Percentiles rank a stretch among this genome's conserved stretches.
These are phyloP conservation scores for Yarrowia sp. DNA, from an alignment of 805 yeast species.

Conservation along the genomic window DNA sequence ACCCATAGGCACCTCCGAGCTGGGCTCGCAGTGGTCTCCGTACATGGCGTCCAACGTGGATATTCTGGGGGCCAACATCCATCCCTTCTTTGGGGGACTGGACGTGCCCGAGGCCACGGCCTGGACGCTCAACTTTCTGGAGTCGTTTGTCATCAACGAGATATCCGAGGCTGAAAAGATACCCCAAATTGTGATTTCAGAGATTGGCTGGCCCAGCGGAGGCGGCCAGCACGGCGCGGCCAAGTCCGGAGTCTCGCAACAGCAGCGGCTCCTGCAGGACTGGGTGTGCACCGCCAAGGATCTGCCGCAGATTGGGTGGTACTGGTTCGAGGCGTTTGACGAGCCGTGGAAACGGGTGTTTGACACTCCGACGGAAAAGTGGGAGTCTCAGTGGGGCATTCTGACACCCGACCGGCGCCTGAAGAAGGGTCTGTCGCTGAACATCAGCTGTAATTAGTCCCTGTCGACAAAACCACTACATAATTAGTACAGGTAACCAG, in stretches of 20 bases:
- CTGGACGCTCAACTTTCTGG: constrained; percentile 52
- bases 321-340: constrained; percentile 66
- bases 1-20: constrained; percentile 62
- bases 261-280: constrained; percentile 48
- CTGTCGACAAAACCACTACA: not conserved
- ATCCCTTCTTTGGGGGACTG: constrained; percentile 66
- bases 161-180: constrained; percentile 27
- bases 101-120: constrained; percentile 45
- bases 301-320: constrained; percentile 46
- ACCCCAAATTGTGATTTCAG: constrained; percentile 47
- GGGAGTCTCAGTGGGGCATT: constrained; percentile 76
- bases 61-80: constrained; percentile 59
- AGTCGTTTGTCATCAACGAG: constrained; percentile 40
- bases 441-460: not conserved
- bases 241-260: constrained; percentile 45
- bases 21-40: constrained; percentile 47
- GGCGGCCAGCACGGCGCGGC: constrained; percentile 53
- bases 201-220: constrained; percentile 68
- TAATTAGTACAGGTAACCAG: not conserved
- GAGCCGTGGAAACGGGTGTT: constrained; percentile 65
- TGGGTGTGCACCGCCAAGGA: constrained; percentile 51
- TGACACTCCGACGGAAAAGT: constrained; percentile 46
- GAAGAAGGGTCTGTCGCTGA: constrained; percentile 36
- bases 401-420: constrained; percentile 49
- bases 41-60: constrained; percentile 48